Evolutionary conservation across 2,329 filamentous ascomycete genomes (phyloP).

Genomic region (Fusarium begoniae): DNA sequence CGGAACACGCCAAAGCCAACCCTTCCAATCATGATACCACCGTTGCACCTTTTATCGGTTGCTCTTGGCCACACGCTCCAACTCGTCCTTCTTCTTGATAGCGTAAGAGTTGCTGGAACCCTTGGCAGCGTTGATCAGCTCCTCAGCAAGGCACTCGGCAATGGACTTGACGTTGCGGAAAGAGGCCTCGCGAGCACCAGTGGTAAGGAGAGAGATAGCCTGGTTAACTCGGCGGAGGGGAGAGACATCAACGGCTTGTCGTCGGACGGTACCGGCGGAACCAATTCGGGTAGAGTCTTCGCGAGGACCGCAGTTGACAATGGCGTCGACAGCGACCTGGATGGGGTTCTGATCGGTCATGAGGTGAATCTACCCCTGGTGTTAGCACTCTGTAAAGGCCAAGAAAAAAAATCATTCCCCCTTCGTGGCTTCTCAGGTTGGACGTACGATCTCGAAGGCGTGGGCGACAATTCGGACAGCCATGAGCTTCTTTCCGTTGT

Average conservation of each 20-base stretch:
- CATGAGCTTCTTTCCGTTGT: constrained; percentile 99
- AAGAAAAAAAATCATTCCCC: neutral
- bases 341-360: constrained; percentile 99
- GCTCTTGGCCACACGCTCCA: constrained; percentile 99
- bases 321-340: constrained; percentile 98
- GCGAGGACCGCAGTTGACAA: constrained; percentile 99
- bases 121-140: constrained; percentile 99
- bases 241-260: constrained; percentile 99
- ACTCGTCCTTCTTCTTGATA: constrained; percentile 99
- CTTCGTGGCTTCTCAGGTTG: constrained; percentile 10
- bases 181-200: constrained; percentile 96
- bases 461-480: constrained; percentile 99
- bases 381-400: constrained; percentile 42
- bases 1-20: constrained; percentile 57
- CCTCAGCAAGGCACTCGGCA: constrained; percentile 98
- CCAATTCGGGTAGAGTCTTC: constrained; percentile 99
- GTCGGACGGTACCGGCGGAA: constrained; percentile 98
- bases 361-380: constrained; percentile 84
- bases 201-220: constrained; percentile 98
- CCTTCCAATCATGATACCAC: constrained; percentile 49
- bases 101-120: constrained; percentile 99
- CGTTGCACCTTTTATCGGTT: constrained; percentile 85
- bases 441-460: constrained; percentile 98
- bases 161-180: constrained; percentile 99
- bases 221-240: constrained; percentile 99